Conservation (phyloP, 2,329 filamentous ascomycete species). For the Xylaria sp. region DNA sequence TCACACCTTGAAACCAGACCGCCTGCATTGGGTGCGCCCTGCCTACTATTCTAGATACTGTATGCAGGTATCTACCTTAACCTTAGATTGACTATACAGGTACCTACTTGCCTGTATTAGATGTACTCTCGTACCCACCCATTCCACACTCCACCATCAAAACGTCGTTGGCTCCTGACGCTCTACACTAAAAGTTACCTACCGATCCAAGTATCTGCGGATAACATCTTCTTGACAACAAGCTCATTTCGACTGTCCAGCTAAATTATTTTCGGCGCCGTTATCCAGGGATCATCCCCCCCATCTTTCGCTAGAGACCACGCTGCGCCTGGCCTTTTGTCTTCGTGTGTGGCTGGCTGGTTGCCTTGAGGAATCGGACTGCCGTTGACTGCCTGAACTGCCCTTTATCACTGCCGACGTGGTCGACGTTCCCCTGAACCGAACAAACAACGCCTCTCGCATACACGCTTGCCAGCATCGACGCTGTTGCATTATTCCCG, state of each 20-base stretch:
- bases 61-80: too few species aligned
- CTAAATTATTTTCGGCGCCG: conserved; percentile 15
- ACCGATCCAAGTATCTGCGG: conserved; percentile 26
- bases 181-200: conserved; percentile 26
- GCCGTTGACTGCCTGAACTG: conserved; percentile 31
- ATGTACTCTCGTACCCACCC: conserved; percentile 3
- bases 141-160: conserved; percentile 33
- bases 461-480: conserved; percentile 28
- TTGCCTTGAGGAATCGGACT: conserved; percentile 30
- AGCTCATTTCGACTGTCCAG: conserved; percentile 24
- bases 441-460: conserved; percentile 17
- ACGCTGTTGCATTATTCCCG: conserved; percentile 29
- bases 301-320: conserved; percentile 23
- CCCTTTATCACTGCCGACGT: conserved; percentile 37
- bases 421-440: conserved; percentile 21
- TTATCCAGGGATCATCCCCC: conserved; percentile 21
- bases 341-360: conserved; percentile 28
- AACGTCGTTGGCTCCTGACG: conserved; percentile 32
- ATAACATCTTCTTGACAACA: conserved; percentile 26
- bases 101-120: not conserved
- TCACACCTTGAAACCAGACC: conserved; percentile 15
- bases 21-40: not conserved
- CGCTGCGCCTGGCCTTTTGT: conserved; percentile 41
- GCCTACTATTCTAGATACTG: not conserved
- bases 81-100: not conserved